These are phyloP conservation scores for Karstenula rhodostoma DNA, from an alignment of 2,329 filamentous ascomycete genomes.

Conservation along the genomic window DNA sequence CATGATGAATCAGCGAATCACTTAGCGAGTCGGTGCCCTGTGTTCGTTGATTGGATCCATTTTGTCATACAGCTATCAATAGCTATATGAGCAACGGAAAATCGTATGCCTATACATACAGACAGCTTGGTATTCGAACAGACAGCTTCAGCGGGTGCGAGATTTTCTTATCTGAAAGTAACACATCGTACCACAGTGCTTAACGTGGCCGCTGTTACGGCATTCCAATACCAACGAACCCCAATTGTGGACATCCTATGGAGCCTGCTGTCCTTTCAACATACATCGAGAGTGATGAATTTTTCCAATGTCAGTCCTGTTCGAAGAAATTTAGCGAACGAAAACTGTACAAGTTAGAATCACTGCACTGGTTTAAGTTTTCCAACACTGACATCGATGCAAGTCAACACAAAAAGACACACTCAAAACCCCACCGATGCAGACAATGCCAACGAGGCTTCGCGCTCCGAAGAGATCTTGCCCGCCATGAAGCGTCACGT, in stretches of 20 bases:
- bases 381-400: background rate
- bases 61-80: no score
- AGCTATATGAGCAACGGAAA: background rate
- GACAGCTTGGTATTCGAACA: no score
- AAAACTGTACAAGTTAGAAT: slow-evolving; percentile 18
- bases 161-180: no score
- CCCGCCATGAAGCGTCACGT: slow-evolving; percentile 14
- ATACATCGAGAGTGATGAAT: background rate
- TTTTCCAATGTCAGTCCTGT: slow-evolving; percentile 15
- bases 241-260: background rate
- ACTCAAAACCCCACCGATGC: slow-evolving; percentile 21
- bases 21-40: background rate
- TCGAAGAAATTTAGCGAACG: slow-evolving; percentile 12
- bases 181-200: no score
- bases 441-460: slow-evolving; percentile 16
- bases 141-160: no score
- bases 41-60: background rate
- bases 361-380: background rate
- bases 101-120: background rate
- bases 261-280: background rate
- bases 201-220: background rate
- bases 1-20: background rate
- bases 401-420: slow-evolving; percentile 23
- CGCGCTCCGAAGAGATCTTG: slow-evolving; percentile 15
- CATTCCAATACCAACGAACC: background rate